A percentile compares a stretch with the other conserved stretches of the same genome.
Evolutionary conservation across 805 yeast genomes (phyloP).

Genomic region (Wickerhamiella azymoides): DNA sequence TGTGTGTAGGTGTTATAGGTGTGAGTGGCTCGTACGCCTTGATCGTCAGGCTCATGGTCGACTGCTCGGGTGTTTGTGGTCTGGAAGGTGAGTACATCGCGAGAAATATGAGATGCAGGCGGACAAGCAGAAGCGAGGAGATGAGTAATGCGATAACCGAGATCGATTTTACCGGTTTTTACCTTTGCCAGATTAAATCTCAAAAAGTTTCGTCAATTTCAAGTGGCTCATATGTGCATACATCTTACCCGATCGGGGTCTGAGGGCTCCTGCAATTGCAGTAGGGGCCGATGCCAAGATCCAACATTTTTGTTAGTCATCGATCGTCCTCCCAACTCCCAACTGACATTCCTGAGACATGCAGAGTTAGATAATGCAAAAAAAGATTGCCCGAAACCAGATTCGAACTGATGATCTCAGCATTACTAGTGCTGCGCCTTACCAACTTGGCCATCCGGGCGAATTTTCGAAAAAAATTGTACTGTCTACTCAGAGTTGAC

Average conservation of each 20-base stretch:
- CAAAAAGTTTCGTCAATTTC: no score
- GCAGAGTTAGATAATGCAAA: constrained; percentile 9
- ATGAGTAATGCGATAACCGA: not conserved
- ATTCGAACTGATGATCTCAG: constrained; percentile 72
- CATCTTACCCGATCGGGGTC: no score
- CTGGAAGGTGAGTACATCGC: not conserved
- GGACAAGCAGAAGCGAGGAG: not conserved
- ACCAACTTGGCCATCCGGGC: constrained; percentile 56
- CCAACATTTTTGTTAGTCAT: no score
- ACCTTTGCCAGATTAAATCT: no score
- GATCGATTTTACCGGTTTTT: not conserved
- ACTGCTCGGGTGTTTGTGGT: not conserved
- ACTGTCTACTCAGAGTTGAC: not conserved
- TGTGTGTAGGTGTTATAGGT: not conserved
- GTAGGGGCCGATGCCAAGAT: no score
- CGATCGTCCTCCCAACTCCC: no score
- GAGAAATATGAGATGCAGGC: not conserved
- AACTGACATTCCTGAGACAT: no score
- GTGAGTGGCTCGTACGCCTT: not conserved
- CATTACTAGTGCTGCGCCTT: constrained; percentile 85
- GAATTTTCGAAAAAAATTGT: not conserved
- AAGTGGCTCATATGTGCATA: no score
- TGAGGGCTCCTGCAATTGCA: no score
- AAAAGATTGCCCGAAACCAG: constrained; percentile 49
- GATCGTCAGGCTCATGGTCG: not conserved